Conservation (phyloP, 768 basidiomycete genomes). For the Mycena capillaripes region DNA sequence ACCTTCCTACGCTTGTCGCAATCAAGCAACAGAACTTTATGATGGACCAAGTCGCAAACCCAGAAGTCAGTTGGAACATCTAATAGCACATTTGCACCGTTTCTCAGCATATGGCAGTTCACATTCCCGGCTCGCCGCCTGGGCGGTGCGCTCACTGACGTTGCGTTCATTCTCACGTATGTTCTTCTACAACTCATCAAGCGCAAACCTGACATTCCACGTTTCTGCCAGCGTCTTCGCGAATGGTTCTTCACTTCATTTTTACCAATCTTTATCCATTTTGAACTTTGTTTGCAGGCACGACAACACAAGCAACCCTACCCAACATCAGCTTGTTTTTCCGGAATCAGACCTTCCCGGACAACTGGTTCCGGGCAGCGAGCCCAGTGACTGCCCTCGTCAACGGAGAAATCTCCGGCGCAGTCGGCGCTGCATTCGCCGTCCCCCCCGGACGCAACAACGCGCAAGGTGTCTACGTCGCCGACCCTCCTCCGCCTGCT, state of each 20-base stretch:
- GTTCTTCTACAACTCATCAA: background rate
- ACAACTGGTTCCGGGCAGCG: constrained; percentile 27
- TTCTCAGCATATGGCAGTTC: no score
- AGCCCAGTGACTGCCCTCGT: constrained; percentile 14
- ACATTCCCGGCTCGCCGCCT: constrained; percentile 17
- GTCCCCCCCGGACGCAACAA: constrained; percentile 24
- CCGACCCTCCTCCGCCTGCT: constrained; percentile 25
- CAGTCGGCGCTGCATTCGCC: background rate
- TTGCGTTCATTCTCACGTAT: constrained; percentile 2
- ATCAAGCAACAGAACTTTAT: constrained; percentile 26
- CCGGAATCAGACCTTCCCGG: constrained; percentile 27
- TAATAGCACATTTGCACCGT: no score
- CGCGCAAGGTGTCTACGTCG: constrained; percentile 27
- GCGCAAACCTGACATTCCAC: background rate
- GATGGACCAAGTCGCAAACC: constrained; percentile 26
- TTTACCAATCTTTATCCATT: no score
- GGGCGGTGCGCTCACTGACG: constrained; percentile 8
- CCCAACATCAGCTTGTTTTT: constrained; percentile 21
- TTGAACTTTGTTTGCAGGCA: constrained; percentile 23
- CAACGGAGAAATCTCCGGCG: background rate
- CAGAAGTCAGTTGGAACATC: background rate
- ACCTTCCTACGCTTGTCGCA: constrained; percentile 21
- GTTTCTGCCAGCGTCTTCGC: constrained; percentile 12
- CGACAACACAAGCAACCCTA: constrained; percentile 25
- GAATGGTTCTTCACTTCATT: constrained; percentile 1